A percentile compares a stretch with the other conserved stretches of the same genome.
These are phyloP conservation scores for Diplodia seriata DNA, from an alignment of 2,329 filamentous ascomycete species.

Conservation along the genomic window DNA sequence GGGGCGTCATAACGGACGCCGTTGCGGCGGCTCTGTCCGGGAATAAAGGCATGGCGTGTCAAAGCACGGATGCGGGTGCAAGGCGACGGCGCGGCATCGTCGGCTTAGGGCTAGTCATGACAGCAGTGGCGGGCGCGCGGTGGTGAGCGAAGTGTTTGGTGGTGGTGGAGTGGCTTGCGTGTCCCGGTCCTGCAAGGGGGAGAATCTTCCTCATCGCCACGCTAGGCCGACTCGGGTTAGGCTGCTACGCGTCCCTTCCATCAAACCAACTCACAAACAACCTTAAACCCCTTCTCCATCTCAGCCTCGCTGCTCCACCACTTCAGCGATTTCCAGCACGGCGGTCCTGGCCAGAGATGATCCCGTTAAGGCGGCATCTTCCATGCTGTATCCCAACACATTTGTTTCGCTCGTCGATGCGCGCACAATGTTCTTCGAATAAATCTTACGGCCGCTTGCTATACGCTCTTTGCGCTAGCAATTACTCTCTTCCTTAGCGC, in stretches of 20 bases:
- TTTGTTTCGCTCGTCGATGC: neutral
- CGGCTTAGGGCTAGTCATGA: neutral
- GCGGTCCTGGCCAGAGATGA: neutral
- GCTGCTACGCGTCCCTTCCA: neutral
- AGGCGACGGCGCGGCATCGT: neutral
- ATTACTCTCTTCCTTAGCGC: neutral
- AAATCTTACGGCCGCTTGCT: neutral
- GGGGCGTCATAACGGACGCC: neutral
- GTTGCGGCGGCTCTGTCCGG: neutral
- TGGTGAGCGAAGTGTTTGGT: neutral
- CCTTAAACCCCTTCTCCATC: neutral
- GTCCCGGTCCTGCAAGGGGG: neutral
- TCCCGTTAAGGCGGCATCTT: neutral
- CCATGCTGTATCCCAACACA: no score
- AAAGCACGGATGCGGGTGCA: neutral
- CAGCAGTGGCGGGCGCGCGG: neutral
- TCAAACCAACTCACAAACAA: neutral
- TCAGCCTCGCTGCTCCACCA: neutral
- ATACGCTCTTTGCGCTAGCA: neutral
- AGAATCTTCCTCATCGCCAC: neutral
- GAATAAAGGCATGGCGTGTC: neutral
- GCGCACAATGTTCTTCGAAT: neutral
- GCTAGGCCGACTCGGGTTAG: neutral
- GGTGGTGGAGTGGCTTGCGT: constrained; percentile 19
- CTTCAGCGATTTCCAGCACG: neutral